Conservation (phyloP, 148 eudicot species). For the Tetragonia tetragonoides region DNA sequence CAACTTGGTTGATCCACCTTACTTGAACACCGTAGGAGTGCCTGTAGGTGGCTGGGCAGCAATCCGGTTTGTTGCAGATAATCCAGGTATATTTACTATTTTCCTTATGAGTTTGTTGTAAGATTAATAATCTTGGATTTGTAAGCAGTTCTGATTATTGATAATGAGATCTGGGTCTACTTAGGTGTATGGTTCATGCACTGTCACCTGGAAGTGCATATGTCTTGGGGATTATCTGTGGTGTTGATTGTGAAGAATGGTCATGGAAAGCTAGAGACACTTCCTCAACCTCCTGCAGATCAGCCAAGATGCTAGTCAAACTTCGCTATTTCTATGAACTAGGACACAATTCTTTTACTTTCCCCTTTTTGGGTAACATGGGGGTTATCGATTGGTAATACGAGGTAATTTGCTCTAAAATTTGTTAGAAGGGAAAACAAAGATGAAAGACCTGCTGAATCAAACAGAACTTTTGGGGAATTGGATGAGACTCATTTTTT, state of each 20-base stretch:
- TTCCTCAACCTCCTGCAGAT: constrained; percentile 56
- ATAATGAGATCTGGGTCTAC: constrained; percentile 13
- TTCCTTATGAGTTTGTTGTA: background rate
- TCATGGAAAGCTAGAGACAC: constrained; percentile 43
- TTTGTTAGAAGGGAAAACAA: background rate
- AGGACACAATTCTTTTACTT: constrained; percentile 4
- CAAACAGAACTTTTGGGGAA: background rate
- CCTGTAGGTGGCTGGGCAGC: constrained; percentile 78
- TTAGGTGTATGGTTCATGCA: constrained; percentile 68
- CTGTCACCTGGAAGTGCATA: constrained; percentile 64
- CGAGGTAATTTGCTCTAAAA: constrained; percentile 1
- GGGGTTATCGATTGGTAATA: background rate
- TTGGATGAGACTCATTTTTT: background rate
- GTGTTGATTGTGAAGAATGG: constrained; percentile 66
- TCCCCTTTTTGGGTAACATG: background rate
- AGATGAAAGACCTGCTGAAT: background rate
- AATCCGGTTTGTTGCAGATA: constrained; percentile 57
- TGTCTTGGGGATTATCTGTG: constrained; percentile 57
- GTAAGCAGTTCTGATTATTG: background rate
- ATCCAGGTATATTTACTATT: constrained; percentile 50
- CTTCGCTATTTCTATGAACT: constrained; percentile 9
- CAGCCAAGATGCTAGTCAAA: constrained; percentile 45
- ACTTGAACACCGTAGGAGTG: constrained; percentile 61
- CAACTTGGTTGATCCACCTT: constrained; percentile 66
- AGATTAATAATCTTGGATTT: background rate